Evolutionary conservation across 345 rosid genomes (phyloP).

Genomic region (Eutrema heterophyllum): DNA sequence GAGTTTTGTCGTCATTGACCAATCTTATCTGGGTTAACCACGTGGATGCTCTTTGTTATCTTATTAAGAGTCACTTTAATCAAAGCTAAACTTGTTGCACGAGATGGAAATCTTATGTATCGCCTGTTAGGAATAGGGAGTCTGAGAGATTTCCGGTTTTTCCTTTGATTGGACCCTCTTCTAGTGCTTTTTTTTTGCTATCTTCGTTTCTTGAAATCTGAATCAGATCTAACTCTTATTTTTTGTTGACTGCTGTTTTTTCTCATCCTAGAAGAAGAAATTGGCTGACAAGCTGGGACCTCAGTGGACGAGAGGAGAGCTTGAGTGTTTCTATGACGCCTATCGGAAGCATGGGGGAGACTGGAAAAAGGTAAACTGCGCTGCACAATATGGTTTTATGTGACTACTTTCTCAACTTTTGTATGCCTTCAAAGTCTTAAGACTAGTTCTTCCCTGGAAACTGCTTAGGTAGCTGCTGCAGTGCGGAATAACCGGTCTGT

Average conservation of each 20-base stretch:
- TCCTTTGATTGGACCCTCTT: neutral
- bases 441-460: neutral
- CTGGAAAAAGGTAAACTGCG: constrained; percentile 71
- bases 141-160: neutral
- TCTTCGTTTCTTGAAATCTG: neutral
- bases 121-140: neutral
- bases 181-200: neutral
- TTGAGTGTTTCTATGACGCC: constrained; percentile 76
- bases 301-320: constrained; percentile 86
- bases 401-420: neutral
- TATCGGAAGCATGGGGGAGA: constrained; percentile 72
- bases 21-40: neutral
- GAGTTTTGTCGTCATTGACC: constrained; percentile 23
- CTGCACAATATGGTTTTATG: neutral
- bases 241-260: neutral
- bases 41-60: neutral
- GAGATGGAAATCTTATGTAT: neutral
- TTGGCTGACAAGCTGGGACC: constrained; percentile 79
- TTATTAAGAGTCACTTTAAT: neutral
- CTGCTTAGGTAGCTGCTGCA: constrained; percentile 55
- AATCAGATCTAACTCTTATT: neutral
- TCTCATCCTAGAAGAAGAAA: constrained; percentile 53
- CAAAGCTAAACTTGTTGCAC: neutral
- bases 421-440: neutral
- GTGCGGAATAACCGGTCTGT: constrained; percentile 57